Conservation (phyloP, 1,284 basidiomycete genomes). For the Fomes fomentarius region DNA sequence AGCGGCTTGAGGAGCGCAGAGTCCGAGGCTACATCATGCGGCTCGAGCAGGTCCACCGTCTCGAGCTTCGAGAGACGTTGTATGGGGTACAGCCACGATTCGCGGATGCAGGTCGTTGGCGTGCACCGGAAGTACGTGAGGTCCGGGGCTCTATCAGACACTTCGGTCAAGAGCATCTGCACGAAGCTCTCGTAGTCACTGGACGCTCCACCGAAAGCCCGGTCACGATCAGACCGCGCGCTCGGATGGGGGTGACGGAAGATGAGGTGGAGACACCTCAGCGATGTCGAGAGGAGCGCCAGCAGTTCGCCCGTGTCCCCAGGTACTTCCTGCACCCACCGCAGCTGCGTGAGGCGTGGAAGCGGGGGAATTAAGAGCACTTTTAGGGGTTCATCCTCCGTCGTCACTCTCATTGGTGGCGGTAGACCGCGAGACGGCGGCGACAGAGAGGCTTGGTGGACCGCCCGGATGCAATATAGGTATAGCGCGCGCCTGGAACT, state of each 20-base stretch:
- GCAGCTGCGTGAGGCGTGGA: background rate
- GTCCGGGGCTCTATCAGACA: background rate
- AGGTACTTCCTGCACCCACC: conserved; percentile 4
- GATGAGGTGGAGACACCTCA: conserved; percentile 1
- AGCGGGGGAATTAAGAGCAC: no score
- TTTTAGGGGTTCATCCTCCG: no score
- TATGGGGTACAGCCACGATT: conserved; percentile 1
- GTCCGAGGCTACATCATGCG: conserved; percentile 1
- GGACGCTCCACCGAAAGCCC: background rate
- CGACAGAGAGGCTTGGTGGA: background rate
- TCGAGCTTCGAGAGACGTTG: background rate
- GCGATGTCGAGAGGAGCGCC: background rate
- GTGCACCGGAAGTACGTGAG: conserved; percentile 9
- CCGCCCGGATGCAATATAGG: background rate
- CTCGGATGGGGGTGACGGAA: background rate
- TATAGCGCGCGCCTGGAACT: background rate
- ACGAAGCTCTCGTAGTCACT: background rate
- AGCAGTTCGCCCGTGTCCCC: background rate
- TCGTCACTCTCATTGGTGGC: no score
- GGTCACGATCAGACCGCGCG: background rate
- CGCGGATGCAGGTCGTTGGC: conserved; percentile 1
- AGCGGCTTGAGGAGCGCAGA: background rate
- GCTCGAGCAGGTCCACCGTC: conserved; percentile 2
- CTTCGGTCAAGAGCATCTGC: background rate
- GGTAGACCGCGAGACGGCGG: no score